Evolutionary conservation across 2,329 filamentous ascomycete species (phyloP).

Genomic region (Sporothrix brunneoviolacea): DNA sequence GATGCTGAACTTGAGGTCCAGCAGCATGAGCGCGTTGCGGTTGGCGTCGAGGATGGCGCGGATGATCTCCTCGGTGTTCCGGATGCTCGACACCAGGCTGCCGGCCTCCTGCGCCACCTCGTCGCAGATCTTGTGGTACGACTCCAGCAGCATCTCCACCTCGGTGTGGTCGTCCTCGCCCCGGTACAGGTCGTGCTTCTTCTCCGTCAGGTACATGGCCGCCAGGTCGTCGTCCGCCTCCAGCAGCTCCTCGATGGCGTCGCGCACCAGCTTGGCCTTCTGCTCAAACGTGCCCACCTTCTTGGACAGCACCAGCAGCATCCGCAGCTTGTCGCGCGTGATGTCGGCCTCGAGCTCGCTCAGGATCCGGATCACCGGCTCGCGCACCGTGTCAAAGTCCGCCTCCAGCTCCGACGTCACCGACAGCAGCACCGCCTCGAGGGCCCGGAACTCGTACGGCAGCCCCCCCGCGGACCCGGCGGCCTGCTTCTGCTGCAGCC

Average conservation of each 20-base stretch:
- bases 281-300: slow-evolving; percentile 95
- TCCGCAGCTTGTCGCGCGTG: slow-evolving; percentile 83
- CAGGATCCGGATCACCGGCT: slow-evolving; percentile 83
- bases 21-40: slow-evolving; percentile 93
- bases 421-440: slow-evolving; percentile 91
- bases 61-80: slow-evolving; percentile 97
- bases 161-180: slow-evolving; percentile 87
- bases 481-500: slow-evolving; percentile 66
- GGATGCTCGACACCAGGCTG: slow-evolving; percentile 87
- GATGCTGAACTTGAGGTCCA: slow-evolving; percentile 94
- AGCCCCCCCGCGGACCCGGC: slow-evolving; percentile 32
- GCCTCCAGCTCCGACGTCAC: slow-evolving; percentile 88
- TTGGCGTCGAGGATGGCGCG: slow-evolving; percentile 97
- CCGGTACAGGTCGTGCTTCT: slow-evolving; percentile 64
- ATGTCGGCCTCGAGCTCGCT: slow-evolving; percentile 94
- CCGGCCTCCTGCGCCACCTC: slow-evolving; percentile 95
- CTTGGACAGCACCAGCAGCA: slow-evolving; percentile 90
- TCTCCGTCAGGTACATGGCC: slow-evolving; percentile 92
- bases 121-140: slow-evolving; percentile 95
- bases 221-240: slow-evolving; percentile 94
- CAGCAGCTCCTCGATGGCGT: slow-evolving; percentile 89
- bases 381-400: slow-evolving; percentile 88
- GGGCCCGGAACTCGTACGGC: slow-evolving; percentile 90
- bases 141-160: slow-evolving; percentile 93
- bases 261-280: slow-evolving; percentile 86